Base-by-base conservation (phyloP, 352 stramenopile species). In the Phytophthora brassicae region DNA sequence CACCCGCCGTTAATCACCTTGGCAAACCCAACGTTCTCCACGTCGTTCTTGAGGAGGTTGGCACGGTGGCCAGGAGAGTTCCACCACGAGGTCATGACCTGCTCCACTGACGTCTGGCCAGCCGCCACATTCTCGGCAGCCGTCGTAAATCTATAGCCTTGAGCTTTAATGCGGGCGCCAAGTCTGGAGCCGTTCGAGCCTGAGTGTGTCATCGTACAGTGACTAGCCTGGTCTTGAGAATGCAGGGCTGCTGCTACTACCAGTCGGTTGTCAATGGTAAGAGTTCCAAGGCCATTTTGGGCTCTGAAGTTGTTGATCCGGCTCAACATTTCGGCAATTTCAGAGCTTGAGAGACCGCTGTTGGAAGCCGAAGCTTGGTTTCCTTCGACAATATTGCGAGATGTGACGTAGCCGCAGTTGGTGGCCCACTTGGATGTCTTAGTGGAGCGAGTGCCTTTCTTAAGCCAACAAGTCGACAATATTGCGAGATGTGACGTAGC, bases 41-140 rank as follows among this genome's bases (percentile, higher is more conserved):
- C 42, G 36, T 76, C 60, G 6, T 39, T 50, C n/a, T 38, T 57
- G 14, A 86, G 60, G 38, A 86, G 68, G 68, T 86, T 86, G 39
- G 69, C 68, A 14, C 66, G 61, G 60, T 87, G 78, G 6, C 74
- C 71, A 0, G 63, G 35, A 13, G 78, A 87, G 48, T 84, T 84
- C 74, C 62, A 75, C 77, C 74, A 86, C 33, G 66, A 57, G 11
- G 46, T 79, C 72, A 86, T 88, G 9, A 86, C 76, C 1, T 56
- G 29, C 7, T 64, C 39, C 5, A 88, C 72, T 0, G 45, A 62
- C 12, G 29, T 66, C 51, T 88, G 78, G 9, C 78, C 78, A 0
- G 71, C 71, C 2, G 78, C 78, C 2, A 88, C 74, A 47, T 88
- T 88, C 39, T 88, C 78, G 2, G 64, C 66, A 7, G 66, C 56